Evolutionary conservation across 2,329 filamentous ascomycete genomes (phyloP), one percentile per base, ranked within the genome.

Genomic region (Reticulascus tulasneorum): DNA sequence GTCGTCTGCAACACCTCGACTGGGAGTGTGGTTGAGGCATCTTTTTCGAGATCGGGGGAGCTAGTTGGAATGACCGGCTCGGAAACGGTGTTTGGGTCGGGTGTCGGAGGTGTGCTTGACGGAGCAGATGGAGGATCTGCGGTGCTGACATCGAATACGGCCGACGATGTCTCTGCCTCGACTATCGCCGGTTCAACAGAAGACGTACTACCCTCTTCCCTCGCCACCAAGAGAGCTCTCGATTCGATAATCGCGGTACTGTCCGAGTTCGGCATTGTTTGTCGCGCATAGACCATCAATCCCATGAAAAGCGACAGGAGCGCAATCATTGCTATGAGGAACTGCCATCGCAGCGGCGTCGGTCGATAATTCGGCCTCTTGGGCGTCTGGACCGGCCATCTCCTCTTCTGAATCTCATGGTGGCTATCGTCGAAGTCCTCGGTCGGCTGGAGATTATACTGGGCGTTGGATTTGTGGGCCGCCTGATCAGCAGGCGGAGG

Each of bases 271-370:
- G 55, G 56, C 57, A 60, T 52, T 11, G 42, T 40, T 29, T 48
- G 43, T 9, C 52, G 35, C 6, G 53, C 55, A 23, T 51, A 53
- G 20, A 54, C 43, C 12, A 60, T 42, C 28, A 60, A 20, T 4
- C 23, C 48, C 20, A 60, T 56, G 22, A 52, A 43, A 4, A 46
- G 30, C 5, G 46, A 37, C 11, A 60, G 37, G 4, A 59, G 15
- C 2, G 46, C 20, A 15, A 58, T 51, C 29, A 53, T 37, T 21
- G 22, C 15, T 2, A 35, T 23, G 29, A 62, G 49, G 29, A 60
- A 62, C 4, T 54, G 56, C 56, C 57, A 59, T 40, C 48, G 47
- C 34, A 62, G 37, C 13, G 58, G 45, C 30, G 46, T 54, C 2
- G 58, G 58, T 34, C 52, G 52, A 44, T 60, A 59, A 44, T 54